Percentiles rank a stretch among this genome's conserved stretches.
These are phyloP conservation scores for Rhizophlyctis rosea DNA, from an alignment of 192 early-diverging fungal genomes.

Conservation along the genomic window DNA sequence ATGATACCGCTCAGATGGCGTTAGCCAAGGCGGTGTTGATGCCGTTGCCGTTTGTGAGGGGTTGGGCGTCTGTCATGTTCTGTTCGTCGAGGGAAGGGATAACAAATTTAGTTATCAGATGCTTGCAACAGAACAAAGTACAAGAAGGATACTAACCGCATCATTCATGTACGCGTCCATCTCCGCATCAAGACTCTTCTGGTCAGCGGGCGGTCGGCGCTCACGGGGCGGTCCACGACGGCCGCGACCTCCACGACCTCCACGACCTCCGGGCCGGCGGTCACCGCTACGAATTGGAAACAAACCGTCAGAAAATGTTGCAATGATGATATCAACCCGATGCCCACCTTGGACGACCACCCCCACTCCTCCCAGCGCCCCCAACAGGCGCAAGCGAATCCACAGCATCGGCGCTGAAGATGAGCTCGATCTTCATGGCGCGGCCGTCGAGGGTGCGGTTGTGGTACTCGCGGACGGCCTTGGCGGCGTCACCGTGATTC, in stretches of 20 bases:
- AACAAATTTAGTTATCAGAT: too few relatives aligned
- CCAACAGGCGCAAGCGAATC: not conserved
- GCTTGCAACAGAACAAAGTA: not conserved
- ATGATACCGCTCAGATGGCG: conserved; percentile 17
- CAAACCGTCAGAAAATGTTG: not conserved
- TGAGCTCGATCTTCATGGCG: conserved; percentile 49
- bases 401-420: conserved; percentile 26
- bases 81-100: not conserved
- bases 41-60: conserved; percentile 7
- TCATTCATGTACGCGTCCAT: conserved; percentile 52
- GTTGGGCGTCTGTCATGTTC: conserved; percentile 13
- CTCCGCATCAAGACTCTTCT: conserved; percentile 42
- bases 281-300: conserved; percentile 9
- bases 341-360: not conserved
- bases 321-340: not conserved
- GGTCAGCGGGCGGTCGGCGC: conserved; percentile 10
- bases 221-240: not conserved
- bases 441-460: conserved; percentile 44
- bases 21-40: conserved; percentile 23
- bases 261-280: conserved; percentile 1
- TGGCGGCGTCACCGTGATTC: conserved; percentile 20
- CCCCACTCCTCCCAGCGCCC: not conserved
- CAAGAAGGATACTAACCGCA: conserved; percentile 5
- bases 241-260: conserved; percentile 7
- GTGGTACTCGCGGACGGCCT: conserved; percentile 46